Evolutionary conservation across 306 rosid genomes (phyloP), one percentile per base, ranked within the genome.

Genomic region (Erythrophleum fordii): DNA sequence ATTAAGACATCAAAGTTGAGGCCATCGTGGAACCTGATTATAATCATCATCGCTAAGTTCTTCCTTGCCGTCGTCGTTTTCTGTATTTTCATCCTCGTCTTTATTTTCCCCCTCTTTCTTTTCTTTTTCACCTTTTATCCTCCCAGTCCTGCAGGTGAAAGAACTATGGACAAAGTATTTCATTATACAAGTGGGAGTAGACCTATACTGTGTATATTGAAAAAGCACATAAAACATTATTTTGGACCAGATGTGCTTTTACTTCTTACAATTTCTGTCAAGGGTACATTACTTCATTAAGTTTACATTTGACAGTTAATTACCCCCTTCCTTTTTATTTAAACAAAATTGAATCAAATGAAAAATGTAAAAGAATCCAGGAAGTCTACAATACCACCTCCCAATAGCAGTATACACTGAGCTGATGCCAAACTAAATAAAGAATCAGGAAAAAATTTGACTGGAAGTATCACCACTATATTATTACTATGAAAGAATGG

Each of bases 1-100:
- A 71, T 42, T 67, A 62, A 49, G 76, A 45, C 66, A 26, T 64
- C 16, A 55, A 73, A 81, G 42, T 58, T 53, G n/a, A 62, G 64
- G 81, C 42, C 66, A 76, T n/a, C 14, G 14, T 42, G 42, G 69
- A 84, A 90, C 94, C 94, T 85, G 83, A 76, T 76, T 62, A 76
- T 90, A 88, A 83, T 90, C 91, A 82, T 84, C 89, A 35, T 83
- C 92, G 17, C 79, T 73, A 18, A 75, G 46, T 41, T 78, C 86
- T 41, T 70, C 94, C 4, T 81, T 84, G 0, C 5, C 70, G 17
- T 83, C 83, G 11, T 76, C 86, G 1, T 77, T 74, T 58, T 84
- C 90, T 60, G 20, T 81, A 59, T 68, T 49, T 48, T 77, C 89
- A 12, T 87, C 83, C 45, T 87, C 94, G 42, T 88, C 89, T 81